Evolutionary conservation across 495 filamentous ascomycete genomes (phyloP).

Genomic region (Sordaria brevicollis): DNA sequence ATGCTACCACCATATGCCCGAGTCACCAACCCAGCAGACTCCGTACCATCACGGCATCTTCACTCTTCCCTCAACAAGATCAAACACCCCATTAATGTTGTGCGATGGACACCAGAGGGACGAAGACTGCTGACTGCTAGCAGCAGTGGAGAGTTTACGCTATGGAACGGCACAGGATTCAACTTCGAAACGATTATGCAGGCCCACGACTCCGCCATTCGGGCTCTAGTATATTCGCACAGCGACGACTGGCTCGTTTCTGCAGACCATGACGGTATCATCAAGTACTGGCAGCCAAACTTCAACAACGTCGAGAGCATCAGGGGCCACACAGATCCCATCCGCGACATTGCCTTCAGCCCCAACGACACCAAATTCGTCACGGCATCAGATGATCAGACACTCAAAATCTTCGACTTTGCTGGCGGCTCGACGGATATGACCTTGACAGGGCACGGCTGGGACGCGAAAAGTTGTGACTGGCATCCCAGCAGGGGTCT

Average conservation of each 20-base stretch:
- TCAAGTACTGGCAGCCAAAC: slow-evolving; percentile 99
- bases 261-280: slow-evolving; percentile 84
- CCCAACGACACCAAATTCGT: slow-evolving; percentile 93
- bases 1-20: slow-evolving; percentile 79
- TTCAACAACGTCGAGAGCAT: slow-evolving; percentile 98
- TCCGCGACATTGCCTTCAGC: slow-evolving; percentile 85
- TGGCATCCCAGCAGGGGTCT: slow-evolving; percentile 96
- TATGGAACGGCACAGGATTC: slow-evolving; percentile 98
- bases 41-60: slow-evolving; percentile 78
- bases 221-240: slow-evolving; percentile 80
- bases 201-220: slow-evolving; percentile 88
- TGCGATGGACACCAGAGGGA: slow-evolving; percentile 95
- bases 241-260: slow-evolving; percentile 95
- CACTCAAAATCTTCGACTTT: slow-evolving; percentile 93
- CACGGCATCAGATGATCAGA: slow-evolving; percentile 87
- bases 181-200: slow-evolving; percentile 99
- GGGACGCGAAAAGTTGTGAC: slow-evolving; percentile 92
- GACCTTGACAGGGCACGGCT: slow-evolving; percentile 77
- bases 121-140: slow-evolving; percentile 82
- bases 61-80: slow-evolving; percentile 96
- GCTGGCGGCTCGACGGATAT: slow-evolving; percentile 73
- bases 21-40: slow-evolving; percentile 60
- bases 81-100: slow-evolving; percentile 94
- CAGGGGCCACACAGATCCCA: slow-evolving; percentile 78
- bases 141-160: slow-evolving; percentile 92